Percentiles rank a stretch among this genome's conserved stretches.
Evolutionary conservation across 2,329 filamentous ascomycete genomes (phyloP).

Genomic region (Beauveria sp.): DNA sequence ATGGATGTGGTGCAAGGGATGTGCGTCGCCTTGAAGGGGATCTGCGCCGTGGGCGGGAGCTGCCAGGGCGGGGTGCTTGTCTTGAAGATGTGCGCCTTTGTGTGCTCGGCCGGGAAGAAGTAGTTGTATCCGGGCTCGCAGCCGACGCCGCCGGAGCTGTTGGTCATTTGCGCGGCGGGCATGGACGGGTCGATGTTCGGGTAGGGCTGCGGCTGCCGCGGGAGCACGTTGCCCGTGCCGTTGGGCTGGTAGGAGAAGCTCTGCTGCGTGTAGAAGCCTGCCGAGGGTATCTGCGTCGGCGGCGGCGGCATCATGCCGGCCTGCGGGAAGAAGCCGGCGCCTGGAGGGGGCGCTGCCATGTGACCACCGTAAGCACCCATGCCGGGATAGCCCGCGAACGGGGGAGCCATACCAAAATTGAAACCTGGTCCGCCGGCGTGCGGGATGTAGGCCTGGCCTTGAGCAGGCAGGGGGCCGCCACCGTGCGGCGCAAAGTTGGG

Average conservation of each 20-base stretch:
- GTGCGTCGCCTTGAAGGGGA: conserved; percentile 42
- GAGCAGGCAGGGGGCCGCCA: conserved; percentile 24
- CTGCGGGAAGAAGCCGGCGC: neutral
- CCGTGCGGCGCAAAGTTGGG: conserved; percentile 28
- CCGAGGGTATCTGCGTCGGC: conserved; percentile 13
- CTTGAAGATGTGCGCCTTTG: conserved; percentile 52
- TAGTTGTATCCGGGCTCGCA: conserved; percentile 58
- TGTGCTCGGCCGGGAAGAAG: conserved; percentile 50
- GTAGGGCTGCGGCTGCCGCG: conserved; percentile 33
- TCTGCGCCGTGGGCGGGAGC: conserved; percentile 30
- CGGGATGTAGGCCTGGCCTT: conserved; percentile 32
- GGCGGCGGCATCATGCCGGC: neutral
- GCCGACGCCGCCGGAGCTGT: conserved; percentile 49
- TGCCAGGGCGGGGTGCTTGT: conserved; percentile 46
- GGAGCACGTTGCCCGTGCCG: conserved; percentile 26
- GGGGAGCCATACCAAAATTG: conserved; percentile 21
- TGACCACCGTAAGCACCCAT: conserved; percentile 20
- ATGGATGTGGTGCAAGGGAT: conserved; percentile 47
- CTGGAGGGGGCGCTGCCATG: conserved; percentile 4
- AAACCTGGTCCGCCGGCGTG: conserved; percentile 29
- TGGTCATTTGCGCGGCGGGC: conserved; percentile 47
- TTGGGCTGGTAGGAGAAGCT: conserved; percentile 30
- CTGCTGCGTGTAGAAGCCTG: conserved; percentile 21
- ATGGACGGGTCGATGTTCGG: conserved; percentile 37
- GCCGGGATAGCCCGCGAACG: conserved; percentile 16